Evolutionary conservation across 1,139 yeast species (phyloP).

Genomic region (Hemisphaericaspora subhashii): DNA sequence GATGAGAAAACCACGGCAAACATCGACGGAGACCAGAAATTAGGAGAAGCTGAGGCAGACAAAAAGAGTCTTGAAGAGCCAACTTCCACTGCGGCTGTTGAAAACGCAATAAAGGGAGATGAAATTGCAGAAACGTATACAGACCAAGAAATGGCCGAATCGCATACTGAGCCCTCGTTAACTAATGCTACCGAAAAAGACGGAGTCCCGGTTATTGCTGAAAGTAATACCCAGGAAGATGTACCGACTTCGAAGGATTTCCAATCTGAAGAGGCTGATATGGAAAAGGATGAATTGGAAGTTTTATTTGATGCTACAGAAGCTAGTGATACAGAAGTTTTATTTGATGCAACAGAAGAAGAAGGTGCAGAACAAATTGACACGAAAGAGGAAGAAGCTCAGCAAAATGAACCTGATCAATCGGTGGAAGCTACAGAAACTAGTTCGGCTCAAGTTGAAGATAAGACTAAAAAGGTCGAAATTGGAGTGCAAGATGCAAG

Average conservation of each 20-base stretch:
- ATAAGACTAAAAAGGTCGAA: no score
- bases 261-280: constrained; percentile 1
- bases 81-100: not conserved
- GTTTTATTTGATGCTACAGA: constrained; percentile 8
- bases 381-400: constrained; percentile 3
- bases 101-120: not conserved
- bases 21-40: no score
- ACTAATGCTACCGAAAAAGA: no score
- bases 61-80: not conserved
- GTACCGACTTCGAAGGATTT: no score
- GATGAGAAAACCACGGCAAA: no score
- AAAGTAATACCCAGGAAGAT: constrained; percentile 2
- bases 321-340: constrained; percentile 4
- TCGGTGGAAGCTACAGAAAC: no score
- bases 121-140: no score
- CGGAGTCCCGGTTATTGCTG: no score
- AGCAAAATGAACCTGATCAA: constrained; percentile 2
- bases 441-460: no score
- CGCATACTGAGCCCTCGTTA: no score
- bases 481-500: no score
- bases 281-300: constrained; percentile 2
- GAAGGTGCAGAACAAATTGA: constrained; percentile 1
- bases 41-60: not conserved
- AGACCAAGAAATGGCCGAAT: no score
- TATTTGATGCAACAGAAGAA: not conserved